These are phyloP conservation scores for Podospora bellae-mahoneyi DNA, from an alignment of 495 filamentous ascomycete genomes.

Conservation along the genomic window DNA sequence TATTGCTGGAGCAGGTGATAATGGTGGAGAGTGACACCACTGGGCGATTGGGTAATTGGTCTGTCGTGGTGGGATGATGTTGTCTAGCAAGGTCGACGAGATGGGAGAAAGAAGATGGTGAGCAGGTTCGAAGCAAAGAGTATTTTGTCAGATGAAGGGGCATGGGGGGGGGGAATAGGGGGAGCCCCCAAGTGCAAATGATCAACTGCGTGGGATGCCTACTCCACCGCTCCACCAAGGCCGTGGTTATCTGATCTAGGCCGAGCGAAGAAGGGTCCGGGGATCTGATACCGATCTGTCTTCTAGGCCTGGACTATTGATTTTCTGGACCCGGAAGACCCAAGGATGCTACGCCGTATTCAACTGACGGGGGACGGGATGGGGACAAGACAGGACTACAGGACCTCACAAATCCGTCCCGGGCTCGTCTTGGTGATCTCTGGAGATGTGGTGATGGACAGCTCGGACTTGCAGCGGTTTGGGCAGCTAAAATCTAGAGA, in stretches of 20 bases:
- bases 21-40: background rate
- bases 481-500: slow-evolving; percentile 2
- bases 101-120: background rate
- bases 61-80: background rate
- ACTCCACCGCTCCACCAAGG: slow-evolving; percentile 17
- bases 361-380: background rate
- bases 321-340: background rate
- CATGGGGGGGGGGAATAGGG: background rate
- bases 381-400: background rate
- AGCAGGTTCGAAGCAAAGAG: background rate
- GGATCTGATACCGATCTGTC: slow-evolving; percentile 8
- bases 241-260: slow-evolving; percentile 25
- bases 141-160: background rate
- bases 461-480: background rate
- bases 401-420: background rate
- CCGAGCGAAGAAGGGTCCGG: slow-evolving; percentile 12
- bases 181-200: slow-evolving; percentile 1
- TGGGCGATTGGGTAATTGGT: background rate
- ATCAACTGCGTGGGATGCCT: slow-evolving; percentile 1
- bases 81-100: background rate
- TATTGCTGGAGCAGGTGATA: background rate
- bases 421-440: background rate
- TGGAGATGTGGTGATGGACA: background rate
- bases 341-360: background rate
- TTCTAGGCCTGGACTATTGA: slow-evolving; percentile 2